Conservation (phyloP, 2,329 filamentous ascomycete genomes). For the Fusarium denticulatum region DNA sequence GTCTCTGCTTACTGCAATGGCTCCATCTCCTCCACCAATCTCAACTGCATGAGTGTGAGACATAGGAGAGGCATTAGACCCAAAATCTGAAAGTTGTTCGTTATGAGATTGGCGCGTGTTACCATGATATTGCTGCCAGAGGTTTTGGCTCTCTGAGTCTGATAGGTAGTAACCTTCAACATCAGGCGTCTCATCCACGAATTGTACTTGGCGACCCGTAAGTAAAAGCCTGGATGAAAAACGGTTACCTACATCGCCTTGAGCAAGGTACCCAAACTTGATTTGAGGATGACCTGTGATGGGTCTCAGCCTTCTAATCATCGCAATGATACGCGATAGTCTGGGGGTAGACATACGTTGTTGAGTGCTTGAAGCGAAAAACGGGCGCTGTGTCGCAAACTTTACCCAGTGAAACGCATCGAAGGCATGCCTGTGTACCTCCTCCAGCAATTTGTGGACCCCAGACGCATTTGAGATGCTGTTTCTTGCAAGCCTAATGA, state of each 20-base stretch:
- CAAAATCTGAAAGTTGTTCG: neutral
- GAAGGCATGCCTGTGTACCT: neutral
- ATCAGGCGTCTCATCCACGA: constrained; percentile 26
- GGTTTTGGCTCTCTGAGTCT: neutral
- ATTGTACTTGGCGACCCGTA: constrained; percentile 7
- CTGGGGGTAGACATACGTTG: neutral
- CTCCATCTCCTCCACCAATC: too few species aligned
- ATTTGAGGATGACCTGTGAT: neutral
- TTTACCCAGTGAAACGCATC: constrained; percentile 1
- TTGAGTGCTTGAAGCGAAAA: constrained; percentile 8
- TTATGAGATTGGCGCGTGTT: neutral
- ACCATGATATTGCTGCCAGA: neutral
- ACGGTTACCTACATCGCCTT: neutral
- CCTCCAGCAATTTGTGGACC: neutral
- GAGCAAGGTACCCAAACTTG: constrained; percentile 31
- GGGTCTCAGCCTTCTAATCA: neutral
- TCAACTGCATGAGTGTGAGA: neutral
- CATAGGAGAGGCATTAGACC: neutral
- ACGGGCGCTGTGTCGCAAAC: neutral
- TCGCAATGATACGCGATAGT: neutral
- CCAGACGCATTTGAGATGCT: constrained; percentile 18
- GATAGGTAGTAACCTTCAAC: constrained; percentile 28
- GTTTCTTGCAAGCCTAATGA: neutral
- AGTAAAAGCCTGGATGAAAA: neutral
- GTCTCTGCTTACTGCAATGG: neutral